Conservation (phyloP, 108 stramenopile genomes). For the Cafeteria roenbergensis region DNA sequence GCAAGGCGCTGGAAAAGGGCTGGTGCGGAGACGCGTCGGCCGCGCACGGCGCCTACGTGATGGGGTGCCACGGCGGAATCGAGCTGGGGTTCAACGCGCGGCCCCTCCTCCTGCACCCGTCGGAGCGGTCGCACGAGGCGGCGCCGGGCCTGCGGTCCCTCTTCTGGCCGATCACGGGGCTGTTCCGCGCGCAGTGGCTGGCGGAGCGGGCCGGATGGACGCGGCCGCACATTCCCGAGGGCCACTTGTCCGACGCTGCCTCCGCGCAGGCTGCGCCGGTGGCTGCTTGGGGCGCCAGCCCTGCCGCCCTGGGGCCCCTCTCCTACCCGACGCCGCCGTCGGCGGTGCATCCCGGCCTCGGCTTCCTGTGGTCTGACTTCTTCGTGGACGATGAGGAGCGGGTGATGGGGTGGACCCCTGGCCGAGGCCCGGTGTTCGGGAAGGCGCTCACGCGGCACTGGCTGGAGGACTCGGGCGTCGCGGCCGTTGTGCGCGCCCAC, state of each 20-base stretch:
- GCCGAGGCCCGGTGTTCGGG: background rate
- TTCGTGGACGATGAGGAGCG: background rate
- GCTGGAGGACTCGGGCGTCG: background rate
- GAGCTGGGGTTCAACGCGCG: background rate
- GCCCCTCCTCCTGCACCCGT: background rate
- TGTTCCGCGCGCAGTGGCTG: no score
- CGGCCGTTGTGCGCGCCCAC: slow-evolving; percentile 6
- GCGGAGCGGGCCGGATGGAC: no score
- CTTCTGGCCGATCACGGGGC: no score
- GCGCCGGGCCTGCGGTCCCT: background rate
- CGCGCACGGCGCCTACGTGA: background rate
- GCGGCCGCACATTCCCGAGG: no score
- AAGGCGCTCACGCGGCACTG: background rate
- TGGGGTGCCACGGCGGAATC: slow-evolving; percentile 9
- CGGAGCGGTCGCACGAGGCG: background rate
- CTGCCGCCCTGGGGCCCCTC: no score
- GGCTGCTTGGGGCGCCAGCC: no score
- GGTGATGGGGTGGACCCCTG: background rate
- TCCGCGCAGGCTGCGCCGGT: no score
- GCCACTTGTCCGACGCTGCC: no score
- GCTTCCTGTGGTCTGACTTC: slow-evolving; percentile 10
- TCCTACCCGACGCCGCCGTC: no score
- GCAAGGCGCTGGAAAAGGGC: no score
- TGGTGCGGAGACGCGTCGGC: no score
- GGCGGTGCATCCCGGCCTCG: background rate